Conservation (phyloP, 2,329 filamentous ascomycete species). For the Alternaria arborescens region DNA sequence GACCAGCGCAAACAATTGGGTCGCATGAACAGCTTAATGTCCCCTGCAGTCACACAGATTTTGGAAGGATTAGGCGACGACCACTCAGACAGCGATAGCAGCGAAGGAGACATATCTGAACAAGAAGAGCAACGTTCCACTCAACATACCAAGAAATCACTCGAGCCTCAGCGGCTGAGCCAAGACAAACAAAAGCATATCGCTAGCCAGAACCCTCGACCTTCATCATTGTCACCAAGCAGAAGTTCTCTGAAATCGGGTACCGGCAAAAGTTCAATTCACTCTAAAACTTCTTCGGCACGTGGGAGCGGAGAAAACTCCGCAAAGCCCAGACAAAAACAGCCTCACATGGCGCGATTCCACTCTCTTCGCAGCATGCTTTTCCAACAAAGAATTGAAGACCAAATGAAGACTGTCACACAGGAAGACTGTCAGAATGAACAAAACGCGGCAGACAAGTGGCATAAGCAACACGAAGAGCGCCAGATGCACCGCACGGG, state of each 20-base stretch:
- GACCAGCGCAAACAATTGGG: conserved; percentile 28
- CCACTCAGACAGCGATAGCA: conserved; percentile 38
- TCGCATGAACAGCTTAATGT: conserved; percentile 32
- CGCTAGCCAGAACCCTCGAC: conserved; percentile 12
- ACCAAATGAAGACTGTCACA: conserved; percentile 31
- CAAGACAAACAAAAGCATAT: conserved; percentile 14
- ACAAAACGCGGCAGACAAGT: conserved; percentile 30
- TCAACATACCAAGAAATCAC: conserved; percentile 18
- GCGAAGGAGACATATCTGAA: conserved; percentile 28
- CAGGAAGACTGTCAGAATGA: conserved; percentile 32
- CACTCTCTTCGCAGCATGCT: conserved; percentile 47
- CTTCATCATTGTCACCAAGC: conserved; percentile 22
- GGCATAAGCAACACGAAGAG: conserved; percentile 41
- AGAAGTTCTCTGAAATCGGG: conserved; percentile 24
- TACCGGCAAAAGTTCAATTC: conserved; percentile 17
- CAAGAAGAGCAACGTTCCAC: conserved; percentile 15
- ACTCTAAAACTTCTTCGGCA: conserved; percentile 15
- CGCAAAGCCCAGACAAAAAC: conserved; percentile 25
- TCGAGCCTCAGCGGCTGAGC: conserved; percentile 14
- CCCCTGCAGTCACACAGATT: conserved; percentile 42
- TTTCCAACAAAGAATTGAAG: conserved; percentile 43
- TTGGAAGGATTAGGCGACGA: conserved; percentile 39
- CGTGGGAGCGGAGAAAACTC: conserved; percentile 17
- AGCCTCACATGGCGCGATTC: conserved; percentile 44
- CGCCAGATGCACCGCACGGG: conserved; percentile 38